Base-by-base conservation (phyloP, 805 yeast genomes). In the Wickerhamiella dianesei region DNA sequence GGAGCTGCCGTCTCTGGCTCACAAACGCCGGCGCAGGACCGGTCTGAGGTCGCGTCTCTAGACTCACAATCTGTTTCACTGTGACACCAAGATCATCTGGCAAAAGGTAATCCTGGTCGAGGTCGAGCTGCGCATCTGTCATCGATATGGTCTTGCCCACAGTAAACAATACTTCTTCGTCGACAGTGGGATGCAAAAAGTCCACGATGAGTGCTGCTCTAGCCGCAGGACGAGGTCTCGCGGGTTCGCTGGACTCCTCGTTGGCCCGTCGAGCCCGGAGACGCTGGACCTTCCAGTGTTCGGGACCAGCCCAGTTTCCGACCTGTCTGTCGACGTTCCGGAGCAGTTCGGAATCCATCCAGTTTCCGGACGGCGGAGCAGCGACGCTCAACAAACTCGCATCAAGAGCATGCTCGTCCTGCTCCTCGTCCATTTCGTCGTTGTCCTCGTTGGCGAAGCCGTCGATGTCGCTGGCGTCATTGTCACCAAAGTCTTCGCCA, bases 231-330 rank as follows among this genome's bases (percentile, higher is more conserved):
- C 21, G 13, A 6, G 37, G 22, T 13, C 37, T 13, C 12, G 40
- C 14, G 19, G 37, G 12, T 25, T n/a, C n/a, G n/a, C n/a, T n/a
- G n/a, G 21, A 5, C 25, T 2, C n/a, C 18, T 44, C 40, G 37
- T 22, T 20, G 32, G 40, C 44, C 16, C 44, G 29, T 12, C 46
- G 45, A 25, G 36, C 53, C 56, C 76, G 80, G 43, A 80, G 62
- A 13, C 76, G 73, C 39, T 73, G 67, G 9, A 89, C 81, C 63
- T 82, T 82, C 96, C 96, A 89, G 64, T 85, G 94, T 53, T 84
- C 89, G 13, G 89, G 82, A 6, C 96, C 96, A 22, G 94, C 75
- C 96, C 96, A 88, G 59, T 77, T 82, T 29, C 70, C 65, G 48
- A 71, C 74, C 63, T 85, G 69, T 18, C 77, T 72, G 45, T 77